Percentiles rank a stretch among this genome's conserved stretches.
Evolutionary conservation across 352 stramenopile genomes (phyloP).

Genomic region (Pythium guiyangense): DNA sequence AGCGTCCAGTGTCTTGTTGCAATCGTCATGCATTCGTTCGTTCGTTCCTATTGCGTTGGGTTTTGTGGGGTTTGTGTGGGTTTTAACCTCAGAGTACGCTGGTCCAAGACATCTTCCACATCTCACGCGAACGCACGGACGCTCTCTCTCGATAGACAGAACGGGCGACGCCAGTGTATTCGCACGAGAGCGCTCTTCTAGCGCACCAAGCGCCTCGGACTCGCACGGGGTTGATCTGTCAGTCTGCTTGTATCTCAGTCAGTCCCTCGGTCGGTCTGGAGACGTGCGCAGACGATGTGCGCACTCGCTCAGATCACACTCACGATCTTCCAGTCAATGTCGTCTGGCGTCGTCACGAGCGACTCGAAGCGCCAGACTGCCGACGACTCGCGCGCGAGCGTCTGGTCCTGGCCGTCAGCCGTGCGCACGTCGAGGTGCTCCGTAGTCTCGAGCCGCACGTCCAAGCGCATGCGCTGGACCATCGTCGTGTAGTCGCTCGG

Average conservation of each 20-base stretch:
- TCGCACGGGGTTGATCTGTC: too few species aligned
- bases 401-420: conserved; percentile 20
- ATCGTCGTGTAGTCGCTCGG: conserved; percentile 21
- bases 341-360: conserved; percentile 39
- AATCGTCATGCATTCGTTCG: background rate
- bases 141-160: too few species aligned
- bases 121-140: too few species aligned
- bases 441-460: conserved; percentile 32
- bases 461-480: conserved; percentile 33
- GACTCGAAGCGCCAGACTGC: conserved; percentile 55
- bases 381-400: conserved; percentile 23
- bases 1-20: background rate
- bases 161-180: too few species aligned
- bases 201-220: too few species aligned
- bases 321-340: conserved; percentile 63
- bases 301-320: conserved; percentile 16
- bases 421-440: conserved; percentile 36
- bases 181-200: background rate
- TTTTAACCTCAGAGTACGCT: too few species aligned
- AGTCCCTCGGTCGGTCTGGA: too few species aligned
- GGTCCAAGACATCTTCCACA: too few species aligned
- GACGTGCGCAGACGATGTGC: too few species aligned
- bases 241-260: too few species aligned
- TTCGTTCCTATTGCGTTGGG: too few species aligned
- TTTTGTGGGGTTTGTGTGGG: too few species aligned